phyloP scores from a whole-genome alignment of 1,284 basidiomycete genomes.

The Wallemia mellicola region DNA sequence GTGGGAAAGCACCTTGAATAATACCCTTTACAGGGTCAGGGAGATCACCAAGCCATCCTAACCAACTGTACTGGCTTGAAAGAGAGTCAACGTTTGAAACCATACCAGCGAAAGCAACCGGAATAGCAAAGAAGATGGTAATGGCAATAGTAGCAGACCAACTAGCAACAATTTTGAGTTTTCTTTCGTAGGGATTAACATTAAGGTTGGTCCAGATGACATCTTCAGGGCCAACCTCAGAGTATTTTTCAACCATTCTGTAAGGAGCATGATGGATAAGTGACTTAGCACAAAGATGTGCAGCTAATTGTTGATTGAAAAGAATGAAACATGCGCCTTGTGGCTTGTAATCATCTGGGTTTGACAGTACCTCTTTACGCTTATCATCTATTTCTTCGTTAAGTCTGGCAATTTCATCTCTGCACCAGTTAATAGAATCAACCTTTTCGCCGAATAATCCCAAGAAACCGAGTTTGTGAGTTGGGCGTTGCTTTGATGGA shows the following conservation, averaged over 20 bases:
- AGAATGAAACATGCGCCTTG: constrained; percentile 37
- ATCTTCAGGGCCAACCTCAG: constrained; percentile 50
- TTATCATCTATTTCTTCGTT: constrained; percentile 21
- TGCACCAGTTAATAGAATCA: constrained; percentile 62
- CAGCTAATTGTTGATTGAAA: constrained; percentile 75
- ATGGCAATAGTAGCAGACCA: constrained; percentile 27
- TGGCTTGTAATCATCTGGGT: constrained; percentile 25
- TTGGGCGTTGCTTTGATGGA: constrained; percentile 39
- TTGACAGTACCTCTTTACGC: constrained; percentile 30
- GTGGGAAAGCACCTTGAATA: constrained; percentile 66
- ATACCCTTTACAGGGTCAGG: constrained; percentile 39
- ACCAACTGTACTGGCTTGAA: constrained; percentile 31
- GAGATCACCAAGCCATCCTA: constrained; percentile 52
- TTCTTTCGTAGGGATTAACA: constrained; percentile 64
- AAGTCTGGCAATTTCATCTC: constrained; percentile 24
- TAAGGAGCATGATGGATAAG: constrained; percentile 16
- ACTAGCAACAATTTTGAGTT: constrained; percentile 22
- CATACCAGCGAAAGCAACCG: constrained; percentile 57
- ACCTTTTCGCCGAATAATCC: constrained; percentile 45
- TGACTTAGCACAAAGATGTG: constrained; percentile 38
- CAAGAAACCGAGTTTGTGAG: constrained; percentile 36
- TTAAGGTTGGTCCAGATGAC: constrained; percentile 70
- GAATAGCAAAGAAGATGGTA: constrained; percentile 32
- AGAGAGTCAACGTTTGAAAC: constrained; percentile 54
- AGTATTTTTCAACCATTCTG: constrained; percentile 33